These are phyloP conservation scores for Circinella umbellata DNA, from an alignment of 371 early-diverging fungal species.

Conservation along the genomic window DNA sequence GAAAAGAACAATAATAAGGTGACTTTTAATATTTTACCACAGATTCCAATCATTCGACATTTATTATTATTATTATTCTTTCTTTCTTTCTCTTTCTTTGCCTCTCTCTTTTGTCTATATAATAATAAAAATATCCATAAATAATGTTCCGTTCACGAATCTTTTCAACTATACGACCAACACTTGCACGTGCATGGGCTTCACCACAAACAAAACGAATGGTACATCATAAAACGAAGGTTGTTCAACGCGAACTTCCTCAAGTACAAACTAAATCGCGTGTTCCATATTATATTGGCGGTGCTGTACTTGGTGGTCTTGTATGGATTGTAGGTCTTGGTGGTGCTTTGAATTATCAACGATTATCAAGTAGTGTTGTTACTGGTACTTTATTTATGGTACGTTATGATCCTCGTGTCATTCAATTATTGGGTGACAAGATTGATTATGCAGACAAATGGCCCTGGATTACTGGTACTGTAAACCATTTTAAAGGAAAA, in stretches of 20 bases:
- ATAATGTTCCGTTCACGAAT: constrained; percentile 13
- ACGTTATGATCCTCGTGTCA: constrained; percentile 61
- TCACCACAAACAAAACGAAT: constrained; percentile 1
- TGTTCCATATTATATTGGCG: constrained; percentile 47
- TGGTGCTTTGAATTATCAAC: constrained; percentile 67
- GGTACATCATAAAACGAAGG: constrained; percentile 31
- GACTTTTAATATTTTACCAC: not conserved
- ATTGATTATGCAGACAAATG: constrained; percentile 64
- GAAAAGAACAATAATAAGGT: not conserved
- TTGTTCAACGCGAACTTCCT: constrained; percentile 49
- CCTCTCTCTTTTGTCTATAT: no score
- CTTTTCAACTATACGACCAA: constrained; percentile 14
- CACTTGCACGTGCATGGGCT: constrained; percentile 6
- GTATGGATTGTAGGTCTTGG: constrained; percentile 67
- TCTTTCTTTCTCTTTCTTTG: not conserved
- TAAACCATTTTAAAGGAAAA: constrained; percentile 72
- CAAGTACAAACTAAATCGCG: constrained; percentile 34
- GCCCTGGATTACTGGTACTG: constrained; percentile 74
- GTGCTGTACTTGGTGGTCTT: constrained; percentile 56
- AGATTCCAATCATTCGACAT: not conserved
- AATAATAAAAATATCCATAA: not conserved
- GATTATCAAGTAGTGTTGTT: constrained; percentile 66
- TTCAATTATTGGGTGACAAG: constrained; percentile 59
- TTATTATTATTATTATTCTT: not conserved
- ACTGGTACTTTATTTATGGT: constrained; percentile 68